Evolutionary conservation across 805 yeast genomes (phyloP), one percentile per base, ranked within the genome.

Genomic region (Sugiyamaella floridensis): DNA sequence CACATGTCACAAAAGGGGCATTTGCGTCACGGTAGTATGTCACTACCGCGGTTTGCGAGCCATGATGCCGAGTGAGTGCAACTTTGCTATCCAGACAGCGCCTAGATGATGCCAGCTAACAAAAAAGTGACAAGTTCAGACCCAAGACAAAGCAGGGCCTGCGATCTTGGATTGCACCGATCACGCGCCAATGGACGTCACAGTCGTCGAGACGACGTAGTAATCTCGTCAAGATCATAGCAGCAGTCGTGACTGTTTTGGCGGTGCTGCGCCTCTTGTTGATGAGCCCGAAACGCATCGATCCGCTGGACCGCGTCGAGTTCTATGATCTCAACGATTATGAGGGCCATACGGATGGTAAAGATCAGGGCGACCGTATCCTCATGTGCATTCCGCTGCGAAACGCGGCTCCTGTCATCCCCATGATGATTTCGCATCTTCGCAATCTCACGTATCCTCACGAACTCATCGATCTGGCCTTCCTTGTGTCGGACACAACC

Each of bases 371-470:
- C 4, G 96, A 89, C 64, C 73, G 90, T 43, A 82, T 89, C 40
- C 71, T 89, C 53, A 81, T 89, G 59, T 85, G 92, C 62, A 92
- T 89, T 15, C 97, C 97, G 2, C 74, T 89, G 60, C 79, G 97
- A 71, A 96, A 90, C 67, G 97, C 97, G 0, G 87, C 89, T 7
- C 79, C 83, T 15, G 96, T 87, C 70, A 71, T 89, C 60, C 93
- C 93, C 34, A 80, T 88, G 84, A 86, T 89, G 68, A 86, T 89
- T 63, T 76, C 81, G 42, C 95, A 89, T 67, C 76, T 89, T 79
- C 72, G 71, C 53, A 85, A 85, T 66, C 74, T 89, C 68, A 82
- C 95, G 0, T 89, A 89, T 68, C 73, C 73, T n/a, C 97, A 89
- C 68, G 76, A 81, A 60, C 74, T 86, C 52, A 83, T 89, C 42